A percentile compares a stretch with the other conserved stretches of the same genome.
Evolutionary conservation across 768 basidiomycete species (phyloP).

Genomic region (Pleurotus eryngii): DNA sequence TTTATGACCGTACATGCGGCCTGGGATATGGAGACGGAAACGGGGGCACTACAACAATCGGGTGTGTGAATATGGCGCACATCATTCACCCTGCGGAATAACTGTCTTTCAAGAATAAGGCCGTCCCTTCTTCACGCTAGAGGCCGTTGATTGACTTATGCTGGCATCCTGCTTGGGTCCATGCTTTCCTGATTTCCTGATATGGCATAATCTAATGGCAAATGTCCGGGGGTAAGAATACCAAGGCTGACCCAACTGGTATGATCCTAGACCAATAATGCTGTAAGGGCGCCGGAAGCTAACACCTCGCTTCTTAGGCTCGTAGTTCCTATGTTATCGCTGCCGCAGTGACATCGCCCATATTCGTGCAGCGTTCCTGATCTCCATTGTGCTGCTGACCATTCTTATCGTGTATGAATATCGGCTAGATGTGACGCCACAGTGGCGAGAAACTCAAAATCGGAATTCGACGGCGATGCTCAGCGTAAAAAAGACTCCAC

Average conservation of each 20-base stretch:
- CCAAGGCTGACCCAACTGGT: conserved; percentile 3
- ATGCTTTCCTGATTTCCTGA: conserved; percentile 8
- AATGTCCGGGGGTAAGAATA: not conserved
- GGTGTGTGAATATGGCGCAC: conserved; percentile 3
- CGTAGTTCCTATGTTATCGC: conserved; percentile 8
- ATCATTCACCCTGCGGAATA: conserved; percentile 7
- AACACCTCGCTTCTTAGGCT: conserved; percentile 8
- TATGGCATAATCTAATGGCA: conserved; percentile 5
- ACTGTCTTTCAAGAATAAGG: conserved; percentile 6
- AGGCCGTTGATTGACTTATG: conserved; percentile 2
- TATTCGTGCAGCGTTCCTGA: conserved; percentile 5
- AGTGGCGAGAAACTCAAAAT: conserved; percentile 6
- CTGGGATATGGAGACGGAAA: not conserved
- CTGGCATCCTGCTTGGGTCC: conserved; percentile 3
- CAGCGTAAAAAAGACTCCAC: conserved; percentile 3
- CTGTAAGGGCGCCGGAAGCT: conserved; percentile 9
- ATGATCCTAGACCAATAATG: conserved; percentile 6
- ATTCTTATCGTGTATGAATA: conserved; percentile 4
- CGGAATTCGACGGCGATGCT: not conserved
- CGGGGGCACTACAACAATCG: conserved; percentile 1
- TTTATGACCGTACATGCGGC: not conserved
- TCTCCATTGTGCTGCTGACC: conserved; percentile 9
- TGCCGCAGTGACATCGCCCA: conserved; percentile 2
- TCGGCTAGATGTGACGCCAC: conserved; percentile 6
- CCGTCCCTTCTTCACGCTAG: conserved; percentile 4